phyloP scores from a whole-genome alignment of 257 asterid species.

The Solanum verrucosum region DNA sequence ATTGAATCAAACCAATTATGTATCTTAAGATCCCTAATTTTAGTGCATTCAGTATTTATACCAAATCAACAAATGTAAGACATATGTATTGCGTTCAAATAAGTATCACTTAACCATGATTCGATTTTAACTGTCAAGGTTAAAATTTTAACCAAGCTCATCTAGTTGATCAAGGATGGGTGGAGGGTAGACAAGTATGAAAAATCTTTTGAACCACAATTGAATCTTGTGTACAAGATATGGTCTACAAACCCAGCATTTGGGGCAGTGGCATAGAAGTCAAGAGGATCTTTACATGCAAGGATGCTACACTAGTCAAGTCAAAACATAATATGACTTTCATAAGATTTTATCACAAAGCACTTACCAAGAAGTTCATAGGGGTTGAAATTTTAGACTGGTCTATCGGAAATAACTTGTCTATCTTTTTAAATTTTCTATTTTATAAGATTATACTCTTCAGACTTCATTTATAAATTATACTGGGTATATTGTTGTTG shows the following conservation, averaged over 20 bases:
- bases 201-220: neutral
- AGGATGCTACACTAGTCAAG: neutral
- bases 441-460: no score
- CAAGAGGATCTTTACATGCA: neutral
- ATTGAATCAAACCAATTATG: no score
- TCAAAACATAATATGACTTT: neutral
- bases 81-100: neutral
- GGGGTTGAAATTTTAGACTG: neutral
- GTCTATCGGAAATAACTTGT: neutral
- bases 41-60: no score
- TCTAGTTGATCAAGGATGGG: no score
- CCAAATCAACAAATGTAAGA: no score
- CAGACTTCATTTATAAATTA: neutral
- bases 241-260: neutral
- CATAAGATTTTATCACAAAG: neutral
- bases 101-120: neutral
- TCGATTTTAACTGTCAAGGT: no score
- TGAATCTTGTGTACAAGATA: neutral
- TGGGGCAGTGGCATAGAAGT: neutral
- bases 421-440: no score
- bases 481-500: no score
- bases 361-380: neutral
- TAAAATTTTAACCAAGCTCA: no score
- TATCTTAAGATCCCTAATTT: neutral
- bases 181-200: no score